Conservation (phyloP, 495 filamentous ascomycete species). For the Neurospora pannonica region DNA sequence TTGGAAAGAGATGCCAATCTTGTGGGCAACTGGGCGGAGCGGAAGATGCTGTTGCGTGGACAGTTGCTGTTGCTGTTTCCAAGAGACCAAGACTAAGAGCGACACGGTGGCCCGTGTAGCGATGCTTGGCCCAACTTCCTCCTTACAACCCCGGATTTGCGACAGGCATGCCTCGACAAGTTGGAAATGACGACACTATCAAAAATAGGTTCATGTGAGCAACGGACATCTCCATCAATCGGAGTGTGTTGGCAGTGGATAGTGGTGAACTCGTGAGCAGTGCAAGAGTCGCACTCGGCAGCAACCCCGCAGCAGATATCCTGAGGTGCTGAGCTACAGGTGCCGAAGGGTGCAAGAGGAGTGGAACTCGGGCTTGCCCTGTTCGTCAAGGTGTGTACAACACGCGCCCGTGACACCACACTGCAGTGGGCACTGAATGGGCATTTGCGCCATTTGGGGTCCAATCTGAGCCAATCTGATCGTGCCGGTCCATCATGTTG, state of each 20-base stretch:
- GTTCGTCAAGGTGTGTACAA: neutral
- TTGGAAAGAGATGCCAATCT: neutral
- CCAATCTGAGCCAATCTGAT: neutral
- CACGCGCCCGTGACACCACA: neutral
- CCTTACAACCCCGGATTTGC: neutral
- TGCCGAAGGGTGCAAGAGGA: neutral
- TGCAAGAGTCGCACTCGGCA: neutral
- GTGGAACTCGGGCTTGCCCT: neutral
- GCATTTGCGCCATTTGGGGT: neutral
- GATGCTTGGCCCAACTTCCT: neutral
- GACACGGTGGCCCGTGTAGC: neutral
- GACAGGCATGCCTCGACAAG: neutral
- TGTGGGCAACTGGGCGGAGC: neutral
- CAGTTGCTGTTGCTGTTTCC: neutral
- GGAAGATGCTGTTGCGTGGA: neutral
- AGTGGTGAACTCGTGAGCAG: neutral
- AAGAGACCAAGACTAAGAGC: neutral
- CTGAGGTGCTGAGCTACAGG: neutral
- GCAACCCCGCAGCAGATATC: neutral
- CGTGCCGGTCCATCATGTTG: neutral
- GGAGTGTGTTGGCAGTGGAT: neutral
- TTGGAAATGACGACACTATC: neutral
- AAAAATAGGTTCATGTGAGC: neutral
- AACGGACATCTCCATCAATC: neutral
- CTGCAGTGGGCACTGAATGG: neutral